These are phyloP conservation scores for Viola pubescens DNA, from an alignment of 441 rosid genomes.

Conservation along the genomic window DNA sequence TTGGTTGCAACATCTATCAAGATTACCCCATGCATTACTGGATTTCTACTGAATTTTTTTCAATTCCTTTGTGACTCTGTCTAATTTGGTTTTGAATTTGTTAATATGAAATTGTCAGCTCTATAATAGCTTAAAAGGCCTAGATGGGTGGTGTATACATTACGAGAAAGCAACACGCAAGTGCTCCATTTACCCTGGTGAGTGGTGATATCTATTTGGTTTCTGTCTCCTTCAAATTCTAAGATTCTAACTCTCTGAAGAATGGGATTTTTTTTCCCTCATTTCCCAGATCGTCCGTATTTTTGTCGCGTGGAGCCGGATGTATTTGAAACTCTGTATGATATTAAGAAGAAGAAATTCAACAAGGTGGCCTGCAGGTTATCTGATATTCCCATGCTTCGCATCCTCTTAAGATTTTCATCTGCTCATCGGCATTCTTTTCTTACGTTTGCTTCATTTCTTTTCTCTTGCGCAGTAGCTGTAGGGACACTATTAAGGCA, in stretches of 20 bases:
- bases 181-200: constrained; percentile 73
- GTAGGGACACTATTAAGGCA: constrained; percentile 62
- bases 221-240: neutral
- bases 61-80: neutral
- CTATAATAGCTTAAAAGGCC: constrained; percentile 66
- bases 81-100: neutral
- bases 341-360: constrained; percentile 52
- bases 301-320: constrained; percentile 75
- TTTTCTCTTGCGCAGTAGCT: constrained; percentile 14
- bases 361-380: constrained; percentile 67
- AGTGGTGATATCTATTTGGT: neutral
- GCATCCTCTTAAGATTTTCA: too few relatives aligned
- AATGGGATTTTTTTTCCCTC: neutral
- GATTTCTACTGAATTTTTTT: too few relatives aligned
- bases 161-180: constrained; percentile 63
- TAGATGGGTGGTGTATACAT: constrained; percentile 81
- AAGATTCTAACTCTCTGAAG: neutral
- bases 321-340: constrained; percentile 47
- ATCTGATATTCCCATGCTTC: too few relatives aligned
- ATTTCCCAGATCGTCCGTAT: constrained; percentile 54
- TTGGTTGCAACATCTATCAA: too few relatives aligned
- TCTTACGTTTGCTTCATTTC: too few relatives aligned
- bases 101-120: constrained; percentile 23
- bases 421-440: too few relatives aligned
- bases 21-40: too few relatives aligned